Conservation (phyloP, 108 stramenopile species). For the Nitzschia inconspicua region DNA sequence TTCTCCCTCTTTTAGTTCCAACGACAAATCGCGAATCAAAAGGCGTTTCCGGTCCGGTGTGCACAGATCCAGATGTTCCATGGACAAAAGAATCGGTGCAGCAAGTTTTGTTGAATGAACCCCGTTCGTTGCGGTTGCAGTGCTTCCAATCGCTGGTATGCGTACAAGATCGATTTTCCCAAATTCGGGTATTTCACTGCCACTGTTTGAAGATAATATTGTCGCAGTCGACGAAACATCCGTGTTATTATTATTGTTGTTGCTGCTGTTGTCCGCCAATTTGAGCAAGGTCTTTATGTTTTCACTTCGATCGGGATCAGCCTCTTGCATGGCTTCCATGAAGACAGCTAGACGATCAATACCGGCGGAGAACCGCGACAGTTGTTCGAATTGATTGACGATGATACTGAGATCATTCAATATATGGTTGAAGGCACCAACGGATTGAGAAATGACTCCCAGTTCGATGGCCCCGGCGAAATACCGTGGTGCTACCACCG, state of each 20-base stretch:
- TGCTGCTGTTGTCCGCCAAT: neutral
- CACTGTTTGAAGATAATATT: neutral
- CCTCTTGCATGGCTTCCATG: slow-evolving; percentile 66
- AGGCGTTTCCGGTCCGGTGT: slow-evolving; percentile 80
- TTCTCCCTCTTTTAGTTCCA: slow-evolving; percentile 62
- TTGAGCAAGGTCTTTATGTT: slow-evolving; percentile 24
- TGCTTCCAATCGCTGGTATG: slow-evolving; percentile 6
- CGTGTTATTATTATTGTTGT: neutral
- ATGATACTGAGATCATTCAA: slow-evolving; percentile 82
- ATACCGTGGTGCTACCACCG: slow-evolving; percentile 90
- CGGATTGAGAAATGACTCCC: slow-evolving; percentile 86
- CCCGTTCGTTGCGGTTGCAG: neutral
- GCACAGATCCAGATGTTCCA: slow-evolving; percentile 50
- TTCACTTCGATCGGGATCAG: slow-evolving; percentile 41
- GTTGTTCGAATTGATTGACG: slow-evolving; percentile 92
- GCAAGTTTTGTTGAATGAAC: neutral
- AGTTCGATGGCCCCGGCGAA: slow-evolving; percentile 88
- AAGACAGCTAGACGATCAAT: slow-evolving; percentile 86
- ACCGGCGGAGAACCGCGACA: slow-evolving; percentile 86
- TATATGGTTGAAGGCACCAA: slow-evolving; percentile 87
- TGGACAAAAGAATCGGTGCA: slow-evolving; percentile 42
- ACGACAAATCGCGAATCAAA: slow-evolving; percentile 54
- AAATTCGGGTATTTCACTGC: neutral
- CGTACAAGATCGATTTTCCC: slow-evolving; percentile 35
- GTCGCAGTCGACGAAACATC: too few relatives aligned